phyloP scores from a whole-genome alignment of 2,329 filamentous ascomycete species.

The Ascocoryne sarcoides region DNA sequence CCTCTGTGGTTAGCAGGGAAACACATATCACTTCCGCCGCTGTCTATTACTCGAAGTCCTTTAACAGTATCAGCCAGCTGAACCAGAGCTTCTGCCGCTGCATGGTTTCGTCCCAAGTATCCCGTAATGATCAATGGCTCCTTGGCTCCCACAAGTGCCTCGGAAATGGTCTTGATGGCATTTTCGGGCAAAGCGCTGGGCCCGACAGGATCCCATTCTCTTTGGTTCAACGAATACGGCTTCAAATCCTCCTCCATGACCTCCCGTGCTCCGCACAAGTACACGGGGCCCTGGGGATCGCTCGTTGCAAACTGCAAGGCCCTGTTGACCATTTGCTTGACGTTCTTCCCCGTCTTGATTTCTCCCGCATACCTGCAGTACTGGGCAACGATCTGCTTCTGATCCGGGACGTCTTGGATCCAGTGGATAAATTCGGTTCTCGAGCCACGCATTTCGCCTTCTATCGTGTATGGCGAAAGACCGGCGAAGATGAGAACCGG shows the following conservation, averaged over 20 bases:
- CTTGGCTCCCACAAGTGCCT: conserved; percentile 49
- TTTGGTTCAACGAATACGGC: conserved; percentile 47
- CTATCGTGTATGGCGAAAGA: conserved; percentile 62
- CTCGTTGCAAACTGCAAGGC: conserved; percentile 63
- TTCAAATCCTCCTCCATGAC: conserved; percentile 63
- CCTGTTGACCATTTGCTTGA: conserved; percentile 68
- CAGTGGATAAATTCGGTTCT: conserved; percentile 72
- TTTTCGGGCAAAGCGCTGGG: conserved; percentile 45
- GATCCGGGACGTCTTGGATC: conserved; percentile 70
- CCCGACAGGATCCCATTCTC: conserved; percentile 51
- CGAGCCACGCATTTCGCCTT: conserved; percentile 61
- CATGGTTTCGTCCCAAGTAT: conserved; percentile 62
- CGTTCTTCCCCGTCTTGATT: conserved; percentile 62
- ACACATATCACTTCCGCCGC: conserved; percentile 72
- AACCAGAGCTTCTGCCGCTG: conserved; percentile 51
- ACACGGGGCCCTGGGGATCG: conserved; percentile 61
- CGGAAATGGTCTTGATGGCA: conserved; percentile 51
- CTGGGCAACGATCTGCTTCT: conserved; percentile 63
- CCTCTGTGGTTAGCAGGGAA: conserved; percentile 63
- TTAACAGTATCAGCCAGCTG: conserved; percentile 59
- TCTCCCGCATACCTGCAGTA: conserved; percentile 66
- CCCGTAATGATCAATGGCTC: conserved; percentile 63
- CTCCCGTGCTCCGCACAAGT: conserved; percentile 57
- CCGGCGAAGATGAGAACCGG: conserved; percentile 67
- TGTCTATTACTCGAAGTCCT: conserved; percentile 64